phyloP scores from a whole-genome alignment of 495 filamentous ascomycete genomes.

The Penicillium lividum region DNA sequence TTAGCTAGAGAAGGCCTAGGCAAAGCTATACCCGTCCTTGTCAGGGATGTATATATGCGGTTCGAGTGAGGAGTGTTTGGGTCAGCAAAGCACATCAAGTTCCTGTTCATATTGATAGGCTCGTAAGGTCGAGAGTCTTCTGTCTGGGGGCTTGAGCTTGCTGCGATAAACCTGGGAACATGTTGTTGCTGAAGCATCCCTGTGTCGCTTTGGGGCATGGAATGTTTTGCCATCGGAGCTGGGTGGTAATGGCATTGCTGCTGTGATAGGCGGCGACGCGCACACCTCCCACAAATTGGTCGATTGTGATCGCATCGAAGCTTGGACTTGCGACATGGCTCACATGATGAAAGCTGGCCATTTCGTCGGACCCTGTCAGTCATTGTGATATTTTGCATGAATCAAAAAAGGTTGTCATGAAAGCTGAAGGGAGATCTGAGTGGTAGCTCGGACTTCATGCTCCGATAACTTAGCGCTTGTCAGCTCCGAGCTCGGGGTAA shows the following conservation, averaged over 20 bases:
- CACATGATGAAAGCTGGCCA: conserved; percentile 43
- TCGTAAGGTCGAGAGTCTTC: conserved; percentile 1
- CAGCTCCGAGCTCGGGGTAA: no score
- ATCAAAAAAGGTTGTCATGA: no score
- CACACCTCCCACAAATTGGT: conserved; percentile 30
- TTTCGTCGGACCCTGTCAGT: conserved; percentile 30
- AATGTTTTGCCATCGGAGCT: conserved; percentile 22
- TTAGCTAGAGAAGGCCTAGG: not conserved
- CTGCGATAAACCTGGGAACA: not conserved
- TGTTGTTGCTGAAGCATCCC: no score
- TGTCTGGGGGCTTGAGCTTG: not conserved
- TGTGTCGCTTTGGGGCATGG: no score
- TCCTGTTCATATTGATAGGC: conserved; percentile 6
- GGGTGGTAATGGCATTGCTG: conserved; percentile 35
- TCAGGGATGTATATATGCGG: conserved; percentile 2
- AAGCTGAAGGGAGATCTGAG: no score
- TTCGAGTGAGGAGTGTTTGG: not conserved
- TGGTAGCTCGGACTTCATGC: no score
- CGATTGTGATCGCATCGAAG: conserved; percentile 41
- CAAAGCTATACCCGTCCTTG: not conserved
- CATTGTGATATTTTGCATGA: not conserved
- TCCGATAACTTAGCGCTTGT: no score
- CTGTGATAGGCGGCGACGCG: conserved; percentile 18
- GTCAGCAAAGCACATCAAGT: conserved; percentile 8
- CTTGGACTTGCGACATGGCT: conserved; percentile 47